Evolutionary conservation across 177 flowering plant species (phyloP).

Genomic region (Viscum album): DNA sequence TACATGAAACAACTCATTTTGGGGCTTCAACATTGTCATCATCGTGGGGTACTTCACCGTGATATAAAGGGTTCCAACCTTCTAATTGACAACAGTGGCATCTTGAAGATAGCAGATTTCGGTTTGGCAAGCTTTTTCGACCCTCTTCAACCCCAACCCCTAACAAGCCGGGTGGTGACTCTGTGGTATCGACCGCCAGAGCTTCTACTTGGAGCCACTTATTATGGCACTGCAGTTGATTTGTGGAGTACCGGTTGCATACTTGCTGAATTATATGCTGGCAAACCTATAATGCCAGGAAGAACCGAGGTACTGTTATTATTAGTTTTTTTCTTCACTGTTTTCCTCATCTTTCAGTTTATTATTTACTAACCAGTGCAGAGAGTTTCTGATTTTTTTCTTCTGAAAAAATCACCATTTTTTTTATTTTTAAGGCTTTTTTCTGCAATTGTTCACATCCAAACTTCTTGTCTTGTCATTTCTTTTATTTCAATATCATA

Average conservation of each 20-base stretch:
- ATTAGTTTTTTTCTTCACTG: background rate
- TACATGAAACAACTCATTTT: conserved; percentile 82
- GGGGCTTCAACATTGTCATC: conserved; percentile 95
- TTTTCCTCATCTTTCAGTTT: background rate
- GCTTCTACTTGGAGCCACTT: conserved; percentile 87
- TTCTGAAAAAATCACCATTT: too few species aligned
- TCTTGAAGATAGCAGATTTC: conserved; percentile 88
- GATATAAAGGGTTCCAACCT: conserved; percentile 97
- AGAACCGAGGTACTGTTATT: conserved; percentile 71
- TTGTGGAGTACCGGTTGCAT: conserved; percentile 98
- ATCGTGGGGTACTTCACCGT: conserved; percentile 75
- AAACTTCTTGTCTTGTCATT: too few species aligned
- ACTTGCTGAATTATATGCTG: conserved; percentile 90
- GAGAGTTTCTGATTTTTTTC: background rate
- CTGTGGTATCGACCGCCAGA: conserved; percentile 99
- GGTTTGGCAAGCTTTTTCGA: conserved; percentile 85
- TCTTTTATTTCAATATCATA: too few species aligned
- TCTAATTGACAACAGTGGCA: conserved; percentile 79
- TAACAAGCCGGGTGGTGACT: conserved; percentile 95
- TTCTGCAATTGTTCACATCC: too few species aligned
- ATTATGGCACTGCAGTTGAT: conserved; percentile 79
- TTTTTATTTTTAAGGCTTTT: too few species aligned
- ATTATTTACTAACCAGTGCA: background rate
- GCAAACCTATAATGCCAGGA: conserved; percentile 98
- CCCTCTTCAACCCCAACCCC: conserved; percentile 59